These are phyloP conservation scores for Stemphylium vesicarium DNA, from an alignment of 2,329 filamentous ascomycete species.

Conservation along the genomic window DNA sequence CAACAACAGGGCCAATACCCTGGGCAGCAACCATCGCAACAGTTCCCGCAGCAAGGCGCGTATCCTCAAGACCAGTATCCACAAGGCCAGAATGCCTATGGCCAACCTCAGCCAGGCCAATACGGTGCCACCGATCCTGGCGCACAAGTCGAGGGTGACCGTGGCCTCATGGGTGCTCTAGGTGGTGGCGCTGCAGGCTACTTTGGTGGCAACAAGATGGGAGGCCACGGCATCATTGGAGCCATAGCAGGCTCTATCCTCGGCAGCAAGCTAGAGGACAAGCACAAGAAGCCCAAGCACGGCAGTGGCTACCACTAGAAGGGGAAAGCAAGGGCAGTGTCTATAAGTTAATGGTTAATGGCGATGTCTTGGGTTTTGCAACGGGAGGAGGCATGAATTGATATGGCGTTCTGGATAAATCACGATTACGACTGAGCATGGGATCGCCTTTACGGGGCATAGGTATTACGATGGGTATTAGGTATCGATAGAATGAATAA, in stretches of 20 bases:
- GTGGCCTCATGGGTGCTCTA: slow-evolving; percentile 63
- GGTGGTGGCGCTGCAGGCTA: slow-evolving; percentile 64
- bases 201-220: slow-evolving; percentile 62
- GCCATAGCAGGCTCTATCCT: slow-evolving; percentile 64
- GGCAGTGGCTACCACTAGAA: slow-evolving; percentile 17
- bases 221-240: slow-evolving; percentile 62
- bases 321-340: not conserved
- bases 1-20: slow-evolving; percentile 37
- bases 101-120: slow-evolving; percentile 39
- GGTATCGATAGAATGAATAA: slow-evolving; percentile 4
- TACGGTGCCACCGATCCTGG: slow-evolving; percentile 55
- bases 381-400: not conserved
- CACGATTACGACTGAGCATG: not conserved
- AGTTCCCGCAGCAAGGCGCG: slow-evolving; percentile 52
- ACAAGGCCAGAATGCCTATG: slow-evolving; percentile 42
- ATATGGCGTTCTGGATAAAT: slow-evolving; percentile 4
- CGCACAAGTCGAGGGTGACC: slow-evolving; percentile 60
- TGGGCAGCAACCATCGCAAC: slow-evolving; percentile 39
- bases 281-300: slow-evolving; percentile 54
- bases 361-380: not conserved
- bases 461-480: not conserved
- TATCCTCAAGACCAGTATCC: slow-evolving; percentile 49
- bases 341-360: not conserved
- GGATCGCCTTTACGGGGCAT: not conserved
- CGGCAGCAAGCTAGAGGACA: slow-evolving; percentile 62